Base-by-base conservation (phyloP, 1,139 yeast species). In the Kodamaea arcana region DNA sequence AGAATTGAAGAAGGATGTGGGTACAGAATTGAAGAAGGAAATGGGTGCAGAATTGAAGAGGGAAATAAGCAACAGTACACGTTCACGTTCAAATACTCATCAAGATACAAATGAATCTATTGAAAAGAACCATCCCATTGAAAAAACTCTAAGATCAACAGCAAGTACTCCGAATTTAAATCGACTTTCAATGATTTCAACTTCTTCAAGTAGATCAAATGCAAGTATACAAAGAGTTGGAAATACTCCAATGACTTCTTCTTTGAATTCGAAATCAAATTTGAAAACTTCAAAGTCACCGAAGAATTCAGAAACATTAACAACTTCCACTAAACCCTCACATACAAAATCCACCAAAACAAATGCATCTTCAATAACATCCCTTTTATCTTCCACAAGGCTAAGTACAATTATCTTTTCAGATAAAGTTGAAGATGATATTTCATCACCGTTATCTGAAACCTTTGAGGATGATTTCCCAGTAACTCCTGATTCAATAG, bases 121-220 rank as follows among this genome's bases (percentile, higher is more conserved):
- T n/a, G n/a, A n/a, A n/a, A n/a, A 18, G 22, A 18, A 18, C 22
- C 22, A 18, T 18, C n/a, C n/a, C n/a, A n/a, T n/a, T n/a, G n/a
- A n/a, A n/a, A n/a, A 23, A 24, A 13, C 28, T 7, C 12, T 24
- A 24, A 24, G 27, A 37, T 36, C 55, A 12, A 45, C 60, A 32
- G 48, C 56, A 13, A 54, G 60, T 32, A 52, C 53, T 5, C 59
- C 62, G 11, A 50, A 50, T 35, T 44, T 56, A 27, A 23, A 44
- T 44, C 15, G 28, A 8, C 15, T n/a, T 6, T 25, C 28, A 8
- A 25, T 25, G 17, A 5, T 14, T 10, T 4, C 8, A 6, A 13
- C 17, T 12, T 15, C 28, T 12, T 25, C 28, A 12, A 25, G 15
- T 13, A 18, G 22, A 18, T 18, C 22, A 18, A 18, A 18, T 9